A percentile compares a stretch with the other conserved stretches of the same genome.
Conservation (phyloP, 1,139 yeast genomes). For the Yueomyces sp. region DNA sequence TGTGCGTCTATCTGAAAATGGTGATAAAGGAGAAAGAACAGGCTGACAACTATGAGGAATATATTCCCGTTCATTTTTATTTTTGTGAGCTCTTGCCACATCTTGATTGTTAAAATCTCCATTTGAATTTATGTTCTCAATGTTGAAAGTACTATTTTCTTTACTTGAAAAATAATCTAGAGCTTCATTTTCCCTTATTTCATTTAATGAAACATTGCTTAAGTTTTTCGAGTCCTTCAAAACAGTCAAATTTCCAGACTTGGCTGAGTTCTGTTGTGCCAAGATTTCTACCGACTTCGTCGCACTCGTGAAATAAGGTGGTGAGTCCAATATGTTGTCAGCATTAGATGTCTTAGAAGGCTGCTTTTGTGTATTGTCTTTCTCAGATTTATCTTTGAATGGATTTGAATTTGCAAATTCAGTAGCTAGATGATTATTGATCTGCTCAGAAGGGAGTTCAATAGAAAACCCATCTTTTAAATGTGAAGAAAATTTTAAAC, state of each 20-base stretch:
- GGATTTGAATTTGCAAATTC: neutral
- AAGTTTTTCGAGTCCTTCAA: conserved; percentile 10
- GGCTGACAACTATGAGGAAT: neutral
- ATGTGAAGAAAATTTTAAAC: neutral
- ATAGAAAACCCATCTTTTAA: neutral
- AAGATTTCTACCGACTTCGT: conserved; percentile 1
- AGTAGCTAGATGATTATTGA: neutral
- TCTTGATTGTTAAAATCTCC: neutral
- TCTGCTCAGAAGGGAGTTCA: neutral
- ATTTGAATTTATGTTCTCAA: neutral
- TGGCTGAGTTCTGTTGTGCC: conserved; percentile 1
- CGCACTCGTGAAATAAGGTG: neutral
- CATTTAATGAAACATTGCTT: conserved; percentile 19
- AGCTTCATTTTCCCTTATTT: conserved; percentile 22
- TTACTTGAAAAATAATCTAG: conserved; percentile 11
- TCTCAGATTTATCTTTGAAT: neutral
- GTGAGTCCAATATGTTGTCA: neutral
- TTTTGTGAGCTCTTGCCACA: neutral
- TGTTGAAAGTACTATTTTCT: conserved; percentile 5
- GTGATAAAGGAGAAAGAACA: neutral
- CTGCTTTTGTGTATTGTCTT: neutral
- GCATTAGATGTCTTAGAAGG: neutral
- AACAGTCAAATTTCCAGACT: conserved; percentile 5
- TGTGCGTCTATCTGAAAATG: neutral
- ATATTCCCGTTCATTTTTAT: too few species aligned